Base-by-base conservation (phyloP, 805 yeast species). In the Metschnikowia anglica region DNA sequence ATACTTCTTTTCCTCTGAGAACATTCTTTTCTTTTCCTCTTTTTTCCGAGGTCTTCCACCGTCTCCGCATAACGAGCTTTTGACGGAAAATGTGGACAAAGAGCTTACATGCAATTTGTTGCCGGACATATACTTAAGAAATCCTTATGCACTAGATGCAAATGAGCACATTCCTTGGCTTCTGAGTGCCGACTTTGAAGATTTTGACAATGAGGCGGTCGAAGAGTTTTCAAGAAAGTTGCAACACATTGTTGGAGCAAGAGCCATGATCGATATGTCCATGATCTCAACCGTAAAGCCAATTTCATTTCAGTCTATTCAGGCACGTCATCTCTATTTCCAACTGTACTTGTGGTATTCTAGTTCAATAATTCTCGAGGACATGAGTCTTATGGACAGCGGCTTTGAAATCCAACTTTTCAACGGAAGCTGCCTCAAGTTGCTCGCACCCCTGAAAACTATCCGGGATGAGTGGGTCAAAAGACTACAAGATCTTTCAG, bases 401-500 rank as follows among this genome's bases (percentile, higher is more conserved):
- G 72, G 73, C 6, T 78, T 87, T 49, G 78, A 76, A 35, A 66
- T 88, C 1, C 61, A 58, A 3, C 65, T 81, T 52, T 49, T 52
- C 1, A 72, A 77, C 44, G 83, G 81, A 0, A 52, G 75, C 0
- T 46, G 39, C 0, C 46, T 84, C 10, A 68, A 73, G 33, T 59
- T 88, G 9, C 77, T 81, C 43, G 88, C 93, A 0, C 77, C 80
- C 2, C 66, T 68, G 46, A 51, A 65, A 13, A 26, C 24, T 0
- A 54, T 74, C 0, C 68, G 91, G 35, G 76, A 80, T 51, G 77
- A 75, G 48, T 90, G 97, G 98, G 70, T 83, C 0, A n/a, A 18
- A 0, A 62, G 79, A 39, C 62, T 90, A 25, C 48, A 43, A 0
- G 62, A 64, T 4, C 53, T 83, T 15, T 54, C 55, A 7, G 47